These are phyloP conservation scores for Xylariaceae sp. DNA, from an alignment of 2,329 filamentous ascomycete genomes.

Conservation along the genomic window DNA sequence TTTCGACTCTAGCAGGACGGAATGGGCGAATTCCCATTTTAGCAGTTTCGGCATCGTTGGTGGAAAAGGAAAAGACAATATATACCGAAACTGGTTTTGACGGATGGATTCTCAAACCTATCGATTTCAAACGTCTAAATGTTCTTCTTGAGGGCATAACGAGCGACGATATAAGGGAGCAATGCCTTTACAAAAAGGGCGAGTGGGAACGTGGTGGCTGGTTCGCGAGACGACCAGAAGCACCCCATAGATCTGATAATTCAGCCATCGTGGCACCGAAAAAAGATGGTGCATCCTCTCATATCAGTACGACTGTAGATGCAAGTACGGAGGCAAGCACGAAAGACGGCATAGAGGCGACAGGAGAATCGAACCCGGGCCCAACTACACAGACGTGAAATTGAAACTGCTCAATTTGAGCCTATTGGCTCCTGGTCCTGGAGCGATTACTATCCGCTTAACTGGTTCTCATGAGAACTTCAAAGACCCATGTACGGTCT, in stretches of 20 bases:
- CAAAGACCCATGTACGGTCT: no score
- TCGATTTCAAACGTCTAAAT: constrained; percentile 73
- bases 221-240: constrained; percentile 48
- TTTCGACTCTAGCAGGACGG: constrained; percentile 55
- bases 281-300: no score
- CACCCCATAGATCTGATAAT: background rate
- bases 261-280: no score
- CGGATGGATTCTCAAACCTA: constrained; percentile 86
- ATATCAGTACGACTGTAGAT: no score
- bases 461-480: no score
- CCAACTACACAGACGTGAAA: no score
- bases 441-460: no score
- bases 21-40: constrained; percentile 76
- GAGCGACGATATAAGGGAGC: constrained; percentile 52
- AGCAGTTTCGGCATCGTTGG: constrained; percentile 77
- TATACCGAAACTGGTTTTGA: constrained; percentile 82
- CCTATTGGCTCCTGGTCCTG: no score
- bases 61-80: constrained; percentile 62
- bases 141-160: constrained; percentile 67
- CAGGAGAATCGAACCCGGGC: no score
- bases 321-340: no score
- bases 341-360: no score
- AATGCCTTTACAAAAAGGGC: constrained; percentile 66
- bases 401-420: no score
- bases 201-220: constrained; percentile 85